These are phyloP conservation scores for Casaregolazyma suthepensis DNA, from an alignment of 1,139 yeast species.

Conservation along the genomic window DNA sequence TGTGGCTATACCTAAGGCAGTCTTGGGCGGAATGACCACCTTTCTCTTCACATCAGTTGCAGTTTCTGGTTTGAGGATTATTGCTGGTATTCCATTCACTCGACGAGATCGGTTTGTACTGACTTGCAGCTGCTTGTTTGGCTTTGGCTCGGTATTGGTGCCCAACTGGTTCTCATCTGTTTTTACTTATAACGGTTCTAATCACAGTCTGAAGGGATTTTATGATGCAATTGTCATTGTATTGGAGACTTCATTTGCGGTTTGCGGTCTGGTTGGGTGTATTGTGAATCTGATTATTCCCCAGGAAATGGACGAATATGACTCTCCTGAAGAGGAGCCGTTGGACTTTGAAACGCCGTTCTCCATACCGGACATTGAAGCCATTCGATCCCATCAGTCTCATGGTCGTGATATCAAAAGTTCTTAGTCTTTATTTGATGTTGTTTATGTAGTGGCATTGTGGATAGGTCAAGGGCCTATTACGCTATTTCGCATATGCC, in stretches of 20 bases:
- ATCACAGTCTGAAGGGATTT: constrained; percentile 61
- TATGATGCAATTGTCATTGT: constrained; percentile 73
- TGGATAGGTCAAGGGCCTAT: neutral
- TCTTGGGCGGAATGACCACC: constrained; percentile 89
- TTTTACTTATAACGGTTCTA: constrained; percentile 69
- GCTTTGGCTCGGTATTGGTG: constrained; percentile 74
- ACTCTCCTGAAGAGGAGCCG: constrained; percentile 1
- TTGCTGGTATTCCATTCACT: constrained; percentile 63
- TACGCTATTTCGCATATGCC: neutral
- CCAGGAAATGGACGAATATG: constrained; percentile 49
- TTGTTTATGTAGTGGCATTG: neutral
- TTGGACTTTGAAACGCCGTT: constrained; percentile 10
- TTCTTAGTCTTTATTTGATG: neutral
- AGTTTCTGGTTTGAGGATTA: constrained; percentile 79
- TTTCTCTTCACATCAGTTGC: constrained; percentile 85
- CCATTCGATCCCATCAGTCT: constrained; percentile 6
- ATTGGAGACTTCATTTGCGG: constrained; percentile 83
- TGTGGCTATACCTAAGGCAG: constrained; percentile 76
- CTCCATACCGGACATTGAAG: constrained; percentile 6
- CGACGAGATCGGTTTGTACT: constrained; percentile 83
- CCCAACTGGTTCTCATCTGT: constrained; percentile 67
- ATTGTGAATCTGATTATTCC: constrained; percentile 67
- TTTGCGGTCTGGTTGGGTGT: constrained; percentile 73
- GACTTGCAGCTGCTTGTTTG: constrained; percentile 69
- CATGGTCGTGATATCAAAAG: neutral